Conservation (phyloP, 2,329 filamentous ascomycete genomes). For the Fonsecaea erecta region DNA sequence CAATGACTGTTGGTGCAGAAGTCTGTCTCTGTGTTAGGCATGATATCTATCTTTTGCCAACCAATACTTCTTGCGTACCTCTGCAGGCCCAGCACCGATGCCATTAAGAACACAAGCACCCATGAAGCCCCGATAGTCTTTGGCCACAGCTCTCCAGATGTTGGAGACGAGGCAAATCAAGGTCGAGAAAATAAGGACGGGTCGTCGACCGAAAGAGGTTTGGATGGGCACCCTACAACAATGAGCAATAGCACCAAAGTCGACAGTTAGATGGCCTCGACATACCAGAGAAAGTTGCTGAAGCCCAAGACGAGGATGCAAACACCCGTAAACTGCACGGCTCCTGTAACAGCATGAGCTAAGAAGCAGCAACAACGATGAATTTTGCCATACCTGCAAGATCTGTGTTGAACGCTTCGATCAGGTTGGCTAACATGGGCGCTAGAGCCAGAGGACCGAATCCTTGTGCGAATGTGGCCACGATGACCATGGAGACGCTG, state of each 20-base stretch:
- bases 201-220: conserved; percentile 57
- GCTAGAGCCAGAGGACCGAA: conserved; percentile 7
- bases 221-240: conserved; percentile 9
- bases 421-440: conserved; percentile 10
- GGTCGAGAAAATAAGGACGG: conserved; percentile 58
- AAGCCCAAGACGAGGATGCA: conserved; percentile 57
- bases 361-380: not conserved
- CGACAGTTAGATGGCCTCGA: not conserved
- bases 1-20: conserved; percentile 3
- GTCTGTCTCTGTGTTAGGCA: conserved; percentile 47
- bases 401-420: conserved; percentile 11
- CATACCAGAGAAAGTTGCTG: conserved; percentile 58
- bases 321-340: conserved; percentile 47
- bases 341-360: not conserved
- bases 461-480: conserved; percentile 7
- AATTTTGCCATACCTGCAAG: not conserved
- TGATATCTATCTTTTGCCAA: not conserved
- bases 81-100: conserved; percentile 55
- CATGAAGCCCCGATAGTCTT: conserved; percentile 65
- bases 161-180: conserved; percentile 57
- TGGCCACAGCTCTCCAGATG: conserved; percentile 63
- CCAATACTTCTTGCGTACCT: conserved; percentile 46
- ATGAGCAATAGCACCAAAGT: not conserved
- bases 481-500: conserved; percentile 45
- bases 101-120: conserved; percentile 65